Percentiles rank a stretch among this genome's conserved stretches.
Conservation (phyloP, 2,329 filamentous ascomycete genomes). For the Nannizzia gypsea region DNA sequence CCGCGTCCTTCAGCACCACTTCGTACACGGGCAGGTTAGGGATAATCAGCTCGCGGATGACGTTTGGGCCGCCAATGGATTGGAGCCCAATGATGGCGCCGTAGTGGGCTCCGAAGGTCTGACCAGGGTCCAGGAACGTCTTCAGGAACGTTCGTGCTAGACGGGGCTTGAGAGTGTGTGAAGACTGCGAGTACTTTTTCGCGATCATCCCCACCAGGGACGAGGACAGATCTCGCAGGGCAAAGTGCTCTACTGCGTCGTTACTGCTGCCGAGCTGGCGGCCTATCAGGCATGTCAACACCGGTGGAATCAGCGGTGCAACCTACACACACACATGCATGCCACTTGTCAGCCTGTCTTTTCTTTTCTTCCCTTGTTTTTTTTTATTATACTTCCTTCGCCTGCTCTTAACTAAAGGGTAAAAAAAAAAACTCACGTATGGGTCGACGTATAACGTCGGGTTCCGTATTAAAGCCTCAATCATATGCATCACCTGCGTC, state of each 20-base stretch:
- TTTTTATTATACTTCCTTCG: neutral
- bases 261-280: conserved; percentile 58
- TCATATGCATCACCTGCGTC: conserved; percentile 83
- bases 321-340: conserved; percentile 31
- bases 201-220: conserved; percentile 70
- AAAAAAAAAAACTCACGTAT: conserved; percentile 36
- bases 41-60: conserved; percentile 51
- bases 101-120: conserved; percentile 74
- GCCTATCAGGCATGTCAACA: conserved; percentile 81
- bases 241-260: conserved; percentile 53
- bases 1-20: conserved; percentile 45
- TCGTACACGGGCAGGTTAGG: conserved; percentile 57
- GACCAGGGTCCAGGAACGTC: conserved; percentile 75
- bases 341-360: conserved; percentile 7
- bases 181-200: conserved; percentile 67
- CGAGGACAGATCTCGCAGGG: conserved; percentile 72
- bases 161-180: conserved; percentile 71
- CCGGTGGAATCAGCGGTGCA: conserved; percentile 63
- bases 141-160: conserved; percentile 90
- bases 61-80: conserved; percentile 59
- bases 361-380: neutral
- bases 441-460: conserved; percentile 63
- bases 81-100: conserved; percentile 73
- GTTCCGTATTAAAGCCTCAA: conserved; percentile 73
- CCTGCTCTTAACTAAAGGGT: neutral